Conservation (phyloP, 2,329 filamentous ascomycete genomes). For the Aspergillus fumigatiaffinis region DNA sequence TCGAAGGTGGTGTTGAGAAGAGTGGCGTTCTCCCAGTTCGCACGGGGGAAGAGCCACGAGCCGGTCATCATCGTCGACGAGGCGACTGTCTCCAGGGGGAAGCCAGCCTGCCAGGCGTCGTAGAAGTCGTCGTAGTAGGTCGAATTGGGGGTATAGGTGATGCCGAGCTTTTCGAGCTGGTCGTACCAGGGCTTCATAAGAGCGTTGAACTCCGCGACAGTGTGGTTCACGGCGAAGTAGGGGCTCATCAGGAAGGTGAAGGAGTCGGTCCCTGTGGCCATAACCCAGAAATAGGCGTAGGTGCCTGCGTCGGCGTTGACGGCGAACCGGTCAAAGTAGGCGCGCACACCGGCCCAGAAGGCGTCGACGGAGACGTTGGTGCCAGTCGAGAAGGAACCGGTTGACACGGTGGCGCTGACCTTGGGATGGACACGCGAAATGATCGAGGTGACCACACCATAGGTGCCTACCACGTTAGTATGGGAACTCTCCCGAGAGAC, state of each 20-base stretch:
- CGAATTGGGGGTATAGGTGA: slow-evolving; percentile 19
- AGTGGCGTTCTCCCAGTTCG: slow-evolving; percentile 26
- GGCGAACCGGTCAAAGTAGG: slow-evolving; percentile 25
- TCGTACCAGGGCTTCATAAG: slow-evolving; percentile 26
- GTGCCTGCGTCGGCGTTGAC: slow-evolving; percentile 26
- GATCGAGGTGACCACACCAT: slow-evolving; percentile 27
- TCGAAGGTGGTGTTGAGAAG: slow-evolving; percentile 28
- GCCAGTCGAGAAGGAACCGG: slow-evolving; percentile 24
- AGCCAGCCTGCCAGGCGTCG: slow-evolving; percentile 24
- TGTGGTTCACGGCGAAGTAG: slow-evolving; percentile 26
- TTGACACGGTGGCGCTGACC: slow-evolving; percentile 23
- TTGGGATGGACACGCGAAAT: slow-evolving; percentile 25
- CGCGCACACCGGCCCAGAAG: slow-evolving; percentile 27
- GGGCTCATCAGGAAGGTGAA: slow-evolving; percentile 33
- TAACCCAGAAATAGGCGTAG: slow-evolving; percentile 31
- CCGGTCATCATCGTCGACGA: slow-evolving; percentile 20
- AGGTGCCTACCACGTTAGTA: slow-evolving; percentile 21
- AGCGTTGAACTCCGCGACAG: slow-evolving; percentile 22
- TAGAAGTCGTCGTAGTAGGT: slow-evolving; percentile 28
- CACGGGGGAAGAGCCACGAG: slow-evolving; percentile 34
- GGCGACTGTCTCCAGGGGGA: slow-evolving; percentile 24
- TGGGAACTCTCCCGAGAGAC: too few relatives aligned
- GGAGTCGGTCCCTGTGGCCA: slow-evolving; percentile 12
- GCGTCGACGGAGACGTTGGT: slow-evolving; percentile 18
- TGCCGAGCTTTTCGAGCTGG: slow-evolving; percentile 20